These are phyloP conservation scores for Saccharum officinarum DNA, from an alignment of 176 grass and related monocot species.

Conservation along the genomic window DNA sequence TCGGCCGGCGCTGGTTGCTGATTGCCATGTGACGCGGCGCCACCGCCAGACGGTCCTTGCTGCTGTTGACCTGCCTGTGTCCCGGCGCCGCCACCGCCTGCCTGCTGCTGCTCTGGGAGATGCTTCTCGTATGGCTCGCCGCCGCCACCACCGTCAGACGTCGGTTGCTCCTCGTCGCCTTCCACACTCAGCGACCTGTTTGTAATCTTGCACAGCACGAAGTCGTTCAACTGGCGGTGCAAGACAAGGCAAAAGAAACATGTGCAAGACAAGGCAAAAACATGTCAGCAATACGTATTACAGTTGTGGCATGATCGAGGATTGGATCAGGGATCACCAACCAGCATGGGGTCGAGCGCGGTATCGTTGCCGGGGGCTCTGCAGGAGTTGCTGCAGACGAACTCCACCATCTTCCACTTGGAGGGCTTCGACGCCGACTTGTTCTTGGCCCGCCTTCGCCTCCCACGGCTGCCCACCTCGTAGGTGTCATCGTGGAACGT, in stretches of 20 bases:
- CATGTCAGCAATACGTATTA: neutral
- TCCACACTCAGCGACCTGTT: neutral
- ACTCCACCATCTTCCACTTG: conserved; percentile 28
- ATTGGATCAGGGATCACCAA: too few relatives aligned
- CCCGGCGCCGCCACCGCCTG: neutral
- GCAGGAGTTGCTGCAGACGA: neutral
- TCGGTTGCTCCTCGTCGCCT: neutral
- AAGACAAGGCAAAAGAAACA: neutral
- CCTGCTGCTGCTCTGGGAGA: neutral
- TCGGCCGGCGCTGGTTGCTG: neutral
- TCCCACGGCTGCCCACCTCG: neutral
- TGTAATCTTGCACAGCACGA: conserved; percentile 12
- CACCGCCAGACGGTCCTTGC: neutral
- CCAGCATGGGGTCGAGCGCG: neutral
- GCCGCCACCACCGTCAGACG: neutral
- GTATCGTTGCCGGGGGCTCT: neutral
- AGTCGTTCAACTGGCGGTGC: conserved; percentile 1
- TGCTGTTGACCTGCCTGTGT: neutral
- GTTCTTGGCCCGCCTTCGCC: neutral
- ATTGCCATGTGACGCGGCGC: neutral
- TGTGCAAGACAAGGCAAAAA: neutral
- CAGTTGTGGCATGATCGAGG: neutral
- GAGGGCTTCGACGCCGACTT: neutral
- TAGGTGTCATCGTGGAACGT: neutral
- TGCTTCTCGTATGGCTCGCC: neutral